A percentile compares a stretch with the other conserved stretches of the same genome.
Evolutionary conservation across 768 basidiomycete genomes (phyloP).

Genomic region (Mycena pura): DNA sequence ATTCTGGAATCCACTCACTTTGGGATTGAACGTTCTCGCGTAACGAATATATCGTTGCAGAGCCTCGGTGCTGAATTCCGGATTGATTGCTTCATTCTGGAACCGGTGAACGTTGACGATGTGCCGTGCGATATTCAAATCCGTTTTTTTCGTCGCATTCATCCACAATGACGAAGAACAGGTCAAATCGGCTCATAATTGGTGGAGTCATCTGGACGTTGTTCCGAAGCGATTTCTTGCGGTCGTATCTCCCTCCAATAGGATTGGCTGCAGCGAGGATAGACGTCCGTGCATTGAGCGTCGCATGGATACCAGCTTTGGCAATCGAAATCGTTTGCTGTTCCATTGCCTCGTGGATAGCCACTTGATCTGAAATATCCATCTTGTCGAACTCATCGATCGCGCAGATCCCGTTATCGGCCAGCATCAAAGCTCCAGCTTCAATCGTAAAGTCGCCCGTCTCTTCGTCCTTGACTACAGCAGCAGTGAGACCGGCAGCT

Average conservation of each 20-base stretch:
- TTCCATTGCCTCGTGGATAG: slow-evolving; percentile 99
- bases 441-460: slow-evolving; percentile 99
- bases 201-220: slow-evolving; percentile 98
- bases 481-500: slow-evolving; percentile 97
- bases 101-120: slow-evolving; percentile 98
- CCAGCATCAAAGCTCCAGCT: slow-evolving; percentile 98
- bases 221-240: slow-evolving; percentile 88
- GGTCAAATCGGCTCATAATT: slow-evolving; percentile 98
- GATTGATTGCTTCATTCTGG: slow-evolving; percentile 92
- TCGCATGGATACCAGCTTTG: slow-evolving; percentile 98
- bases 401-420: slow-evolving; percentile 99
- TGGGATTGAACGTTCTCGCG: slow-evolving; percentile 96
- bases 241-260: slow-evolving; percentile 94
- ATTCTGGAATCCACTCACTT: slow-evolving; percentile 55
- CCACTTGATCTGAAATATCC: slow-evolving; percentile 98
- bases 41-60: slow-evolving; percentile 97
- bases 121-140: slow-evolving; percentile 93
- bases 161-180: slow-evolving; percentile 98
- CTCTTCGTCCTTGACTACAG: slow-evolving; percentile 98
- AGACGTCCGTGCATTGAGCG: slow-evolving; percentile 95
- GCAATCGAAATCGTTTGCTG: slow-evolving; percentile 99
- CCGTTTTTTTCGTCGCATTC: slow-evolving; percentile 94
- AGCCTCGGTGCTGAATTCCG: slow-evolving; percentile 97
- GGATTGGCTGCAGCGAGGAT: slow-evolving; percentile 99
- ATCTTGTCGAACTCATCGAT: slow-evolving; percentile 99